These are phyloP conservation scores for Psidium friedrichsthalianum DNA, from an alignment of 345 rosid species.

Conservation along the genomic window DNA sequence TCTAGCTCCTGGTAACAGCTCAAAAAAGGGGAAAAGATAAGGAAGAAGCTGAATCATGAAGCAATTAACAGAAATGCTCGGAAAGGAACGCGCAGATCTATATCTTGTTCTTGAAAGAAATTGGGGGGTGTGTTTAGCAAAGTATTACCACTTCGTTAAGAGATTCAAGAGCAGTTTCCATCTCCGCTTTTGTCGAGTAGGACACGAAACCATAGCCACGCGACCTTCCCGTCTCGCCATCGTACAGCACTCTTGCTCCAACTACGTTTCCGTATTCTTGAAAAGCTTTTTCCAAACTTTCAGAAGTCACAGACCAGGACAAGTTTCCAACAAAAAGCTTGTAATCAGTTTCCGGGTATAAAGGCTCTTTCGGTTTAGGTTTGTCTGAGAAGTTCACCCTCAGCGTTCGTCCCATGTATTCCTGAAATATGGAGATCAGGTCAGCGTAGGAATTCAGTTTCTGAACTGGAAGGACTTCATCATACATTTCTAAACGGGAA, in stretches of 20 bases:
- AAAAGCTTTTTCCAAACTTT: conserved; percentile 57
- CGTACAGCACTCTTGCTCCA: conserved; percentile 76
- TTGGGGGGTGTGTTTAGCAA: neutral
- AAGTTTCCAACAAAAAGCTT: conserved; percentile 83
- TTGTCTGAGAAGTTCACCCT: conserved; percentile 75
- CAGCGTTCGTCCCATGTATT: conserved; percentile 52
- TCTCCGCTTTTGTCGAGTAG: conserved; percentile 49
- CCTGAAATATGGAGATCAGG: conserved; percentile 21
- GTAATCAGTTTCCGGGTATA: conserved; percentile 75
- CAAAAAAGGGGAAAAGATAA: neutral
- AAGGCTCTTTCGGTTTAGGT: conserved; percentile 51
- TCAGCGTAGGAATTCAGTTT: too few relatives aligned
- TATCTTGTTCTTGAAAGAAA: neutral
- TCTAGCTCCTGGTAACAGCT: conserved; percentile 42
- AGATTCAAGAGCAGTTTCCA: conserved; percentile 69
- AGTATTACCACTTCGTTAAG: conserved; percentile 51
- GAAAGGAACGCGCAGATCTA: neutral
- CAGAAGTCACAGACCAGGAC: conserved; percentile 77
- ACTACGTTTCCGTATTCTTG: conserved; percentile 63
- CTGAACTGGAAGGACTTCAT: neutral
- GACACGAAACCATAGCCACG: conserved; percentile 78
- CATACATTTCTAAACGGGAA: neutral
- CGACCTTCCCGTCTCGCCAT: conserved; percentile 83
- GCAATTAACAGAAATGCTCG: neutral
- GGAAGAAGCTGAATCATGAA: neutral